Evolutionary conservation across 768 basidiomycete species (phyloP), one percentile per base, ranked within the genome.

Genomic region (Leccinum fibrillosum): DNA sequence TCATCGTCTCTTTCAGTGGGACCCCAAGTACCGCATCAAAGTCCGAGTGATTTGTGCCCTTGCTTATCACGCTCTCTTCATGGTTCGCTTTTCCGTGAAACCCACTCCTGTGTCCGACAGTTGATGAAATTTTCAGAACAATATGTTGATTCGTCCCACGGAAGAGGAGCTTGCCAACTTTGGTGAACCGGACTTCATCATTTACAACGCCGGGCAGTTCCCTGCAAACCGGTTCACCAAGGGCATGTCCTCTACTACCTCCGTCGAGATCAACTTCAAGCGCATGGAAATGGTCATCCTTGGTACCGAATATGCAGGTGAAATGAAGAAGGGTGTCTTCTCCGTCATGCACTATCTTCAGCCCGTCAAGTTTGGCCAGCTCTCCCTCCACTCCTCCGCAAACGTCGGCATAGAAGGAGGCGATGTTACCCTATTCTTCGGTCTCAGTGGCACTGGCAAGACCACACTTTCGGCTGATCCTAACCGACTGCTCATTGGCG

Each of bases 301-400:
- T 66, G 96, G 92, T 55, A 96, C 94, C 26, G 94, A 98, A 72
- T 98, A 98, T 70, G 94, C 94, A 30, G 94, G 94, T 52, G 94
- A 99, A 80, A 99, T 99, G 97, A 99, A 99, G 81, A 99, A 99
- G 86, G 97, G 97, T 70, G 92, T 99, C 73, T 99, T 99, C 81
- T 93, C 90, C 47, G 94, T 99, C 66, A 99, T 99, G 96, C 96
- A 99, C 78, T 99, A 98, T 75, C 83, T 99, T 60, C 94, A 96
- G 80, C 97, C 97, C 6, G 89, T 98, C 80, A 98, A 97, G 73
- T 98, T 97, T 70, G 94, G 94, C 53, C 94, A 98, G 74, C 85
- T 99, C 54, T 97, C 94, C 23, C 86, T 99, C 55, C 97, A 99
- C 80, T 98, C 96, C 2, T 97, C 94, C 53, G 94, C 96, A 62